These are phyloP conservation scores for Phaeosphaeria sp. DNA, from an alignment of 2,329 filamentous ascomycete genomes.

Conservation along the genomic window DNA sequence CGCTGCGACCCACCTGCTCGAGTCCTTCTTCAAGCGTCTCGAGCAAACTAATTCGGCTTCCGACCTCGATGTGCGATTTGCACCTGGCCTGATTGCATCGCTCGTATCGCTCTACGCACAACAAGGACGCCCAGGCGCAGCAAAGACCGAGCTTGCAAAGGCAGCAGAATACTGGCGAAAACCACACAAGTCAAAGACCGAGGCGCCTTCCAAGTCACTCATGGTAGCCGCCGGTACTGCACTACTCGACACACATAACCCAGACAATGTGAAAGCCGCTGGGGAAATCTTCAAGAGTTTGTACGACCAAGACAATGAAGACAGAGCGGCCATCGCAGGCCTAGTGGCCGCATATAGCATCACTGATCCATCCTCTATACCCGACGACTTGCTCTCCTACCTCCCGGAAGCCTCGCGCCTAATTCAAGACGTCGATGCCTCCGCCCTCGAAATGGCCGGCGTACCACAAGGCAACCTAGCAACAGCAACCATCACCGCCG, in stretches of 20 bases:
- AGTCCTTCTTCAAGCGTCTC: constrained; percentile 75
- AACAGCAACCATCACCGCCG: constrained; percentile 30
- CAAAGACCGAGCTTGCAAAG: constrained; percentile 76
- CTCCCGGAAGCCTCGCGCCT: constrained; percentile 70
- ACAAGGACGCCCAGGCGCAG: constrained; percentile 75
- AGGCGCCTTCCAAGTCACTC: constrained; percentile 62
- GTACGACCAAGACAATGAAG: constrained; percentile 68
- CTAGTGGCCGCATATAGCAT: constrained; percentile 83
- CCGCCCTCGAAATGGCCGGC: constrained; percentile 70
- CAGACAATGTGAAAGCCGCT: constrained; percentile 72
- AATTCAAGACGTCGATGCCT: constrained; percentile 66
- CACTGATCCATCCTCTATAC: constrained; percentile 62
- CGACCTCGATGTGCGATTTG: constrained; percentile 75
- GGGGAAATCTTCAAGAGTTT: constrained; percentile 80
- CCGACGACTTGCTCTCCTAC: constrained; percentile 59
- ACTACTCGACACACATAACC: constrained; percentile 76
- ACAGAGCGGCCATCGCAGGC: constrained; percentile 77
- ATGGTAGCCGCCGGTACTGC: constrained; percentile 78
- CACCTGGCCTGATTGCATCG: constrained; percentile 83
- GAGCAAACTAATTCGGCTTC: constrained; percentile 66
- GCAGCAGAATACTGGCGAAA: constrained; percentile 81
- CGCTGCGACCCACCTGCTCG: constrained; percentile 76
- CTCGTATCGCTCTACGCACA: constrained; percentile 79
- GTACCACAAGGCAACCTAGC: constrained; percentile 58
- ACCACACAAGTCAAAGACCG: constrained; percentile 59